Conservation (phyloP, 2,329 filamentous ascomycete genomes). For the Scytalidium sp. region DNA sequence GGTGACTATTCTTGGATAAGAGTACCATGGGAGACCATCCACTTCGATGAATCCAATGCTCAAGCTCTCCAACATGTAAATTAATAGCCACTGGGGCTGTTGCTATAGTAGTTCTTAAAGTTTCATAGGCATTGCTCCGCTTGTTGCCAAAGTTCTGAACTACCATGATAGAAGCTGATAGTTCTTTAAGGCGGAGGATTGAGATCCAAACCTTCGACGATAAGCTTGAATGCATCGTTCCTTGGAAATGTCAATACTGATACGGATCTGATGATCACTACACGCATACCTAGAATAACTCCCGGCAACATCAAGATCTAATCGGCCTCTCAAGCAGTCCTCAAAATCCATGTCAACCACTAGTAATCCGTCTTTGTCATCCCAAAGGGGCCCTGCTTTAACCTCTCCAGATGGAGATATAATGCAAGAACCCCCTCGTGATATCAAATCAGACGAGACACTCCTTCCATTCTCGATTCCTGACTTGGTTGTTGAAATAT, state of each 20-base stretch:
- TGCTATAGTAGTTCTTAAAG: no score
- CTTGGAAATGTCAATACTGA: constrained; percentile 24
- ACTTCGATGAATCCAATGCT: no score
- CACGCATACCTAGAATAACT: constrained; percentile 72
- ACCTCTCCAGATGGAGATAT: constrained; percentile 77
- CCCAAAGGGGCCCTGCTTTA: constrained; percentile 79
- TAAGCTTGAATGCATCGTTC: constrained; percentile 61
- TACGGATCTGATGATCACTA: background rate
- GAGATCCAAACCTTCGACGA: constrained; percentile 55
- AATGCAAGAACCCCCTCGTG: constrained; percentile 78
- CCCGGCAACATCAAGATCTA: constrained; percentile 82
- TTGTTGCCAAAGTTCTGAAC: no score
- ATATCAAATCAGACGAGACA: constrained; percentile 36
- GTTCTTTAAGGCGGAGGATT: constrained; percentile 49
- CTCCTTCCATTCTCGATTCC: constrained; percentile 18
- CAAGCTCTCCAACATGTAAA: no score
- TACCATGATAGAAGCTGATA: no score
- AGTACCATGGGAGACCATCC: no score
- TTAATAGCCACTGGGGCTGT: no score
- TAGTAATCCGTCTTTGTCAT: constrained; percentile 64
- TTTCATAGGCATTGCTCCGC: no score
- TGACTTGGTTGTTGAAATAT: background rate
- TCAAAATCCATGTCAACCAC: constrained; percentile 80
- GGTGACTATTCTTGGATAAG: no score
- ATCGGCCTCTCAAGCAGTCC: constrained; percentile 75